These are phyloP conservation scores for Rubroboletus satanas DNA, from an alignment of 768 basidiomycete genomes.

Conservation along the genomic window DNA sequence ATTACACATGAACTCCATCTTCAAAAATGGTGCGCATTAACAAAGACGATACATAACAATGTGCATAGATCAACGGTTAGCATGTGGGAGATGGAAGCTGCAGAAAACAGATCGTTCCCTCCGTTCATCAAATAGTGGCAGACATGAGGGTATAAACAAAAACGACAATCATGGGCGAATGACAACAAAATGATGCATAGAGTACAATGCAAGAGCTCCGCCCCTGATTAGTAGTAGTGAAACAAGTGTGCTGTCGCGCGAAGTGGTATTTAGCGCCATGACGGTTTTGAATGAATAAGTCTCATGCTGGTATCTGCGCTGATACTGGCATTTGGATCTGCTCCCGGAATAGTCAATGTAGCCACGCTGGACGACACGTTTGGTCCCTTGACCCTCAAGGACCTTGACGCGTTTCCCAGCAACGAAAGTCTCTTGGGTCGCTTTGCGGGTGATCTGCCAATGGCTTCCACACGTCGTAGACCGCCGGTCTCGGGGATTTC, in stretches of 20 bases:
- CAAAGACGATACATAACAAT: constrained; percentile 18
- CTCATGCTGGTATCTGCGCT: constrained; percentile 49
- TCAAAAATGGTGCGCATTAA: constrained; percentile 12
- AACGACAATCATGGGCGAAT: constrained; percentile 8
- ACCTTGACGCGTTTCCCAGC: constrained; percentile 37
- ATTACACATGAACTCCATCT: neutral
- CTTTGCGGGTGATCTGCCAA: constrained; percentile 53
- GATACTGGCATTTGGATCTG: constrained; percentile 41
- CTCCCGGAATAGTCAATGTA: constrained; percentile 30
- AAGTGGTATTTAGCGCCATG: constrained; percentile 48
- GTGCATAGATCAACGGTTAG: constrained; percentile 28
- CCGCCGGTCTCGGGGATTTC: constrained; percentile 34
- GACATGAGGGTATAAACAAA: constrained; percentile 20
- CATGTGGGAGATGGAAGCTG: constrained; percentile 12
- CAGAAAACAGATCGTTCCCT: constrained; percentile 3
- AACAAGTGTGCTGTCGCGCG: constrained; percentile 3
- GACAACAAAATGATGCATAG: constrained; percentile 8
- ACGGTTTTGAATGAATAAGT: constrained; percentile 41
- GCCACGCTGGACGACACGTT: constrained; percentile 30
- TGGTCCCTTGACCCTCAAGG: constrained; percentile 32
- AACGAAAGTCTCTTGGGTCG: constrained; percentile 56
- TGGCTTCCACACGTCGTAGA: constrained; percentile 41
- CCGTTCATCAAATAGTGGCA: constrained; percentile 3
- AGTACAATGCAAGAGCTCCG: constrained; percentile 18
- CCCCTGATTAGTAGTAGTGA: constrained; percentile 8